Evolutionary conservation across 441 rosid species (phyloP), one percentile per base, ranked within the genome.

Genomic region (Hura crepitans): DNA sequence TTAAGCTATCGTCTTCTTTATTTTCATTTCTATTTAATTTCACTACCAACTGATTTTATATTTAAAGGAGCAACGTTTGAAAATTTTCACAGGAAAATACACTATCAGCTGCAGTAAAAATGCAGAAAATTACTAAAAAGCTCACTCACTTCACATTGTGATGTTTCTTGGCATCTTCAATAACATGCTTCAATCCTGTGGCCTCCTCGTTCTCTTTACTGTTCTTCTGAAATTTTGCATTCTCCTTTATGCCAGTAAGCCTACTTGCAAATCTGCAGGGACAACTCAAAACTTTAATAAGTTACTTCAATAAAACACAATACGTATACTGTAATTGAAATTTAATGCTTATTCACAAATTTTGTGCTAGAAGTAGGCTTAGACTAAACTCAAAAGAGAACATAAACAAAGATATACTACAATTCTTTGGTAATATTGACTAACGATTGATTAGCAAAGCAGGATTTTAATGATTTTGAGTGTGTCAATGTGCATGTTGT

Each of bases 161-260:
- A 27, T 45, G 76, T 63, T 89, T 81, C 89, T 89, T 91, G 65
- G 95, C 95, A 69, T 80, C 83, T 35, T 91, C 85, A 54, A 93
- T 92, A 23, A 89, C 88, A 53, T 79, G 85, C 81, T 84, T 84
- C 28, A 89, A 81, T 43, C 98, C 96, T 22, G 87, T 59, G 62
- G 50, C 76, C 68, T 77, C 87, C 55, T 87, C 89, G 20, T 37
- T 74, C 49, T 76, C 80, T 54, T 75, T 78, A 69, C 67, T 59
- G 60, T 71, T 80, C 85, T 88, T 93, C 70, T 80, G 88, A 75
- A 93, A 93, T 74, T 93, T 93, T 35, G 80, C 67, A 61, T 93
- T 91, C 79, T 93, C 97, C 72, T 89, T 88, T 62, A 93, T 93
- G 74, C 98, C 97, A 14, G 90, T 85, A 62, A 93, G 92, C 79